Percentiles rank a stretch among this genome's conserved stretches.
phyloP scores from a whole-genome alignment of 345 rosid species.

The Gossypioides kirkii region DNA sequence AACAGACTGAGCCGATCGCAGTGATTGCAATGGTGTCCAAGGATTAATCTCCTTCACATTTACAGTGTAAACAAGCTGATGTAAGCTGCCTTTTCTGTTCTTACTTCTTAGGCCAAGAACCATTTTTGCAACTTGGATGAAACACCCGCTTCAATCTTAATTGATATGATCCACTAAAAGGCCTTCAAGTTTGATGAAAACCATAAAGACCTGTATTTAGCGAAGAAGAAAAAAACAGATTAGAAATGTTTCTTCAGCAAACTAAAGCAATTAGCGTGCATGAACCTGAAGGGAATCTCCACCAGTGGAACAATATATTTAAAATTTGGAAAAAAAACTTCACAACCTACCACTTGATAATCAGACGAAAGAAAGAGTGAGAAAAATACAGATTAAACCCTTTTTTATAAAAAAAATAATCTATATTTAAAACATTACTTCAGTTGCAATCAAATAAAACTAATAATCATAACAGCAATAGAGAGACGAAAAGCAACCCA shows the following conservation, averaged over 20 bases:
- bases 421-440: conserved; percentile 7
- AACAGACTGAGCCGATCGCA: conserved; percentile 41
- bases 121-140: conserved; percentile 28
- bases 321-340: neutral
- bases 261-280: neutral
- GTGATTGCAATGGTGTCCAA: conserved; percentile 62
- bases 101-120: conserved; percentile 62
- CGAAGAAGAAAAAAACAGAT: neutral
- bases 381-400: neutral
- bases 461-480: neutral
- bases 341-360: neutral
- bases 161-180: conserved; percentile 17
- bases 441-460: conserved; percentile 5
- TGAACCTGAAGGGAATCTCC: conserved; percentile 22
- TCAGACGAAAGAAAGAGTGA: neutral
- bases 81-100: conserved; percentile 38
- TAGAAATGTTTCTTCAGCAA: neutral
- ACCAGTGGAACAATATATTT: neutral
- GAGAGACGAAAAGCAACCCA: conserved; percentile 16
- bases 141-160: conserved; percentile 15
- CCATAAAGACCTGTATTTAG: conserved; percentile 3
- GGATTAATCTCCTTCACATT: conserved; percentile 66
- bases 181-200: neutral
- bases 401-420: neutral
- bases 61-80: conserved; percentile 42